Conservation (phyloP, 257 asterid species). For the Vinca minor region DNA sequence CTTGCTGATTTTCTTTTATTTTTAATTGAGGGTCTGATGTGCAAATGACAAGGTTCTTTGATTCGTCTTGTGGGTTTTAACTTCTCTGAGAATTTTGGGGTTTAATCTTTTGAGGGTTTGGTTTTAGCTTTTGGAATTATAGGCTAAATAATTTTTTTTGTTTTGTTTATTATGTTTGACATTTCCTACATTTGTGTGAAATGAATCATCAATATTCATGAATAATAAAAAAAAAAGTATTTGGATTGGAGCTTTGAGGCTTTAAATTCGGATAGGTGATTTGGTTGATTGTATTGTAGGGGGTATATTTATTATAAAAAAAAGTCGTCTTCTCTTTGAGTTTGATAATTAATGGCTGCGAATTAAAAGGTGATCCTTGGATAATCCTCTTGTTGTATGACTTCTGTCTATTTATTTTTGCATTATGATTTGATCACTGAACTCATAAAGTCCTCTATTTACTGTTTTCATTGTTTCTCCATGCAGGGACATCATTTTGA, state of each 20-base stretch:
- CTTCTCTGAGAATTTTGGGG: neutral
- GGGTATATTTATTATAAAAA: neutral
- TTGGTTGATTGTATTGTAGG: neutral
- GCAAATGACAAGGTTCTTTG: neutral
- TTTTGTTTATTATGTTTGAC: too few relatives aligned
- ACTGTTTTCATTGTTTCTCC: conserved; percentile 2
- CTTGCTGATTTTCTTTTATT: neutral
- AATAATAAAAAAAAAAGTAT: neutral
- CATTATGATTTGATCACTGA: neutral
- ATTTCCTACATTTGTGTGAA: too few relatives aligned
- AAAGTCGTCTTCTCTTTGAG: neutral
- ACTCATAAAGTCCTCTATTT: neutral
- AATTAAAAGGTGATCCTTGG: neutral
- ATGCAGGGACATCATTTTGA: conserved; percentile 13
- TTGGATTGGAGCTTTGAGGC: neutral
- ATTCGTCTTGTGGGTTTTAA: neutral
- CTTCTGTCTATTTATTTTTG: neutral
- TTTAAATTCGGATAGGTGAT: neutral
- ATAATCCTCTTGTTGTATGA: neutral
- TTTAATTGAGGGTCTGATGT: neutral
- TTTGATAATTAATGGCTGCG: neutral
- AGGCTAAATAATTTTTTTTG: neutral
- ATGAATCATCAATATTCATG: neutral
- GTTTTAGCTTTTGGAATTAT: neutral
- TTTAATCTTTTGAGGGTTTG: neutral